Evolutionary conservation across 2,329 filamentous ascomycete genomes (phyloP).

Genomic region (Diaporthe eres): DNA sequence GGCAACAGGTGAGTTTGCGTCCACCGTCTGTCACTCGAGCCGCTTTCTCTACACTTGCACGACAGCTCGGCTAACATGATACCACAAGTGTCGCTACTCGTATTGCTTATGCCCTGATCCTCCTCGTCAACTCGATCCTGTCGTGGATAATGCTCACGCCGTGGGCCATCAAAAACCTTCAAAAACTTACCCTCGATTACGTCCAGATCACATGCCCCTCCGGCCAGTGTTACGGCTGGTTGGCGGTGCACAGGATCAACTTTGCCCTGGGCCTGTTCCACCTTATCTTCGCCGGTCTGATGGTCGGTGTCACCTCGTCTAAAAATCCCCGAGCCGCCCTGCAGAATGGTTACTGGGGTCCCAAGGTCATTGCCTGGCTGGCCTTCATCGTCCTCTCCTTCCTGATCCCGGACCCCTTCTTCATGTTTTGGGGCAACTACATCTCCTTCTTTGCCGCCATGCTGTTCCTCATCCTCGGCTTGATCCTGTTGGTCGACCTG

Average conservation of each 20-base stretch:
- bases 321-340: conserved; percentile 89
- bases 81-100: conserved; percentile 86
- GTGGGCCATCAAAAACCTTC: conserved; percentile 96
- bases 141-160: conserved; percentile 99
- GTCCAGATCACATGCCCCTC: conserved; percentile 95
- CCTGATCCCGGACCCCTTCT: conserved; percentile 95
- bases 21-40: neutral
- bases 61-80: conserved; percentile 41
- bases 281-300: conserved; percentile 84
- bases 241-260: conserved; percentile 97
- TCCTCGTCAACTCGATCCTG: conserved; percentile 95
- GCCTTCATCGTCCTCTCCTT: conserved; percentile 91
- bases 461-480: conserved; percentile 91
- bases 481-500: conserved; percentile 93
- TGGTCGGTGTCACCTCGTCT: conserved; percentile 89
- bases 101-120: conserved; percentile 93
- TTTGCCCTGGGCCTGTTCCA: conserved; percentile 97
- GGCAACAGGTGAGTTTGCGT: conserved; percentile 81
- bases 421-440: conserved; percentile 96
- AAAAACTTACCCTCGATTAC: conserved; percentile 93
- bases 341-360: conserved; percentile 99
- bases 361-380: conserved; percentile 93
- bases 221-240: conserved; percentile 93
- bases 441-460: conserved; percentile 90
- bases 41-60: conserved; percentile 27